Percentiles rank a stretch among this genome's conserved stretches.
These are phyloP conservation scores for Arachnomyces sp. DNA, from an alignment of 2,329 filamentous ascomycete genomes.

Conservation along the genomic window DNA sequence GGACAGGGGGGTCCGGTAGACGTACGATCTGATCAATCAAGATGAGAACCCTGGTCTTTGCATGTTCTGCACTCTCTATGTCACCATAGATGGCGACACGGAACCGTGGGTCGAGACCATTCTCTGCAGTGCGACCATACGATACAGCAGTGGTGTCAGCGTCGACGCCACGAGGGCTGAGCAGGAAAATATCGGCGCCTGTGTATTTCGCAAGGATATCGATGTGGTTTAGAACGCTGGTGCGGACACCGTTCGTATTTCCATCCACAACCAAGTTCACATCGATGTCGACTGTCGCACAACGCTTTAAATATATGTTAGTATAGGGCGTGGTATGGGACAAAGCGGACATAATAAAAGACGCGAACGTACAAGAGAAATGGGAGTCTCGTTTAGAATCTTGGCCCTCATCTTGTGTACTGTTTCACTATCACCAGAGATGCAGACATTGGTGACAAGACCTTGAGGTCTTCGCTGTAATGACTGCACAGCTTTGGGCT, in stretches of 20 bases:
- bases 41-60: conserved; percentile 90
- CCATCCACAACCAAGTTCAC: conserved; percentile 81
- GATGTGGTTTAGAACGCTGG: conserved; percentile 71
- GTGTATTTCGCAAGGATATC: conserved; percentile 81
- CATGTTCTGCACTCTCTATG: conserved; percentile 89
- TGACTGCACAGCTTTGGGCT: conserved; percentile 57
- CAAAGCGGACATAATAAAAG: conserved; percentile 6
- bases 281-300: conserved; percentile 87
- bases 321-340: conserved; percentile 15
- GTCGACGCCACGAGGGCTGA: conserved; percentile 77
- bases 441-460: conserved; percentile 76
- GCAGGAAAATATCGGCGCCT: conserved; percentile 91
- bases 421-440: conserved; percentile 77
- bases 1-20: conserved; percentile 15
- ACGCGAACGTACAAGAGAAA: conserved; percentile 66
- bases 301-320: conserved; percentile 53
- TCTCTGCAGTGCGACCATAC: conserved; percentile 67
- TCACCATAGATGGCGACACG: conserved; percentile 92
- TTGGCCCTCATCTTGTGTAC: conserved; percentile 85
- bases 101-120: conserved; percentile 77
- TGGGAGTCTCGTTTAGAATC: conserved; percentile 84
- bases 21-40: conserved; percentile 91
- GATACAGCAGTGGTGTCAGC: conserved; percentile 67
- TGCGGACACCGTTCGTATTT: conserved; percentile 57
- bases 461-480: conserved; percentile 45